Evolutionary conservation across 805 yeast species (phyloP).

Genomic region (Yarrowia deformans): DNA sequence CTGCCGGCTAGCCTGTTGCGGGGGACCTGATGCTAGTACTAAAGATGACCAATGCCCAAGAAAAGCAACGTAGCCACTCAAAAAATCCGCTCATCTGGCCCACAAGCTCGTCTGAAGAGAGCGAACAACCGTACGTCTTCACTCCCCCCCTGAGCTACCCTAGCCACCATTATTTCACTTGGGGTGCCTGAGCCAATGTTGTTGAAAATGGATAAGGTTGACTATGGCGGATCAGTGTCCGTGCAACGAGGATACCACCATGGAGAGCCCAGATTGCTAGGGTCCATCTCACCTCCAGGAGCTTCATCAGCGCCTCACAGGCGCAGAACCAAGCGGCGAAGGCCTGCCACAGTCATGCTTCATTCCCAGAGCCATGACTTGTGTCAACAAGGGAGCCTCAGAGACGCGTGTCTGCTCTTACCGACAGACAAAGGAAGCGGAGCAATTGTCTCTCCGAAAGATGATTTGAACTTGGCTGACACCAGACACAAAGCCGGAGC

Average conservation of each 20-base stretch:
- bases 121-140: neutral
- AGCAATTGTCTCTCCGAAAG: constrained; percentile 31
- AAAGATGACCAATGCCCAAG: constrained; percentile 26
- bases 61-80: constrained; percentile 1
- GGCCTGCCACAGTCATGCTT: constrained; percentile 12
- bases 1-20: constrained; percentile 17
- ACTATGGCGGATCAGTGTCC: constrained; percentile 18
- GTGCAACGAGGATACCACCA: constrained; percentile 33
- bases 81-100: constrained; percentile 7
- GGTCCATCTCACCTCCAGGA: neutral
- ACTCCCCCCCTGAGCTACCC: constrained; percentile 25
- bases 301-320: neutral
- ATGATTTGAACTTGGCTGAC: constrained; percentile 34
- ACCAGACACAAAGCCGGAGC: constrained; percentile 35
- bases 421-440: constrained; percentile 34
- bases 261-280: neutral
- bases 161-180: constrained; percentile 21
- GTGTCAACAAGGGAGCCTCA: constrained; percentile 22
- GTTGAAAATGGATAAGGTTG: constrained; percentile 35
- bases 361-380: constrained; percentile 13
- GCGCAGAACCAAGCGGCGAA: neutral
- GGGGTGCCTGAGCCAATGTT: constrained; percentile 22
- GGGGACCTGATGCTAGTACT: neutral
- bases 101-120: constrained; percentile 3
- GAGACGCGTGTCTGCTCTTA: constrained; percentile 15